phyloP scores from a whole-genome alignment of 768 basidiomycete species.

The Leccinum aurantiacum region DNA sequence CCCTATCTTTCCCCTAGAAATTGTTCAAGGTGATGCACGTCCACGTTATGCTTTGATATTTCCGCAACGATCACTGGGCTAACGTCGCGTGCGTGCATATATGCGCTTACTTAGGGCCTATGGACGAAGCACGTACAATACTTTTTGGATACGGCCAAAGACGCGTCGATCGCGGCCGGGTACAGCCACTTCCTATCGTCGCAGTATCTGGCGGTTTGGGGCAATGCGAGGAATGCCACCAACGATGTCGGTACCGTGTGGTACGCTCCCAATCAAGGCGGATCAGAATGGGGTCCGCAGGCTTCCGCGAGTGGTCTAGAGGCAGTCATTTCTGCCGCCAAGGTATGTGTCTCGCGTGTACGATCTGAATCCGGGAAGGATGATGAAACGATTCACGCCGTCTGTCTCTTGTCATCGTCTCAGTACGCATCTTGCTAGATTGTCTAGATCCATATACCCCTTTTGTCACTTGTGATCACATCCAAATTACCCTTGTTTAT shows the following conservation, averaged over 20 bases:
- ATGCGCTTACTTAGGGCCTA: constrained; percentile 32
- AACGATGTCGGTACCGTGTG: constrained; percentile 42
- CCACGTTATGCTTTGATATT: neutral
- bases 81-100: neutral
- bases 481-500: constrained; percentile 13
- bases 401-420: neutral
- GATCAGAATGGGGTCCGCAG: constrained; percentile 31
- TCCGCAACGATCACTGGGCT: neutral
- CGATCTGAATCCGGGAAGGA: neutral
- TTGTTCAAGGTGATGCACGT: constrained; percentile 31
- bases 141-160: constrained; percentile 48
- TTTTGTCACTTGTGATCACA: neutral
- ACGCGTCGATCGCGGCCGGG: constrained; percentile 42
- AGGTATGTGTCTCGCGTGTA: constrained; percentile 16
- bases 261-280: constrained; percentile 31
- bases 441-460: neutral
- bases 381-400: neutral
- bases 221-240: constrained; percentile 38
- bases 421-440: constrained; percentile 23
- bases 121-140: constrained; percentile 54
- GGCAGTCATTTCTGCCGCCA: constrained; percentile 29
- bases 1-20: constrained; percentile 12
- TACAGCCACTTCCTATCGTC: constrained; percentile 37
- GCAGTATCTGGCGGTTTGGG: constrained; percentile 40
- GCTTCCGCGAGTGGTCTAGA: constrained; percentile 31